Percentiles rank a stretch among this genome's conserved stretches.
phyloP scores from a whole-genome alignment of 768 basidiomycete species.

The Russula sp. region DNA sequence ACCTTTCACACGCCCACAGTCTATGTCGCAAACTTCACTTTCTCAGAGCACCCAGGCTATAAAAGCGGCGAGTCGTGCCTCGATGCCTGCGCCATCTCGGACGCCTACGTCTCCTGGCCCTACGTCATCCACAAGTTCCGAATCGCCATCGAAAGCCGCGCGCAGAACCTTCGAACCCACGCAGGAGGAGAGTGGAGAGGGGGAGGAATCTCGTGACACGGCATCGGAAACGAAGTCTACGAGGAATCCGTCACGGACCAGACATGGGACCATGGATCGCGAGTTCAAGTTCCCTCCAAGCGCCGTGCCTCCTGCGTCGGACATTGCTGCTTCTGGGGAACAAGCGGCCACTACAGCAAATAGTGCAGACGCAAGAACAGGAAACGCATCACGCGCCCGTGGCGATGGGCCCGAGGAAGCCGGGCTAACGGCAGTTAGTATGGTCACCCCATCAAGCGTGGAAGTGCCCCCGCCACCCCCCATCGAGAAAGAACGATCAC shows the following conservation, averaged over 20 bases:
- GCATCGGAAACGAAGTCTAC: constrained; percentile 26
- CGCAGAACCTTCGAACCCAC: constrained; percentile 42
- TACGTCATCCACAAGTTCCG: constrained; percentile 35
- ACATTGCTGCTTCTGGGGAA: not conserved
- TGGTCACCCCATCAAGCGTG: constrained; percentile 53
- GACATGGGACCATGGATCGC: constrained; percentile 72
- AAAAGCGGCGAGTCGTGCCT: constrained; percentile 49
- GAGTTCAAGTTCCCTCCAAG: constrained; percentile 62
- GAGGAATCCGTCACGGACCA: constrained; percentile 25
- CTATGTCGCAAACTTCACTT: constrained; percentile 66
- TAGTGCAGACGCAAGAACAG: not conserved
- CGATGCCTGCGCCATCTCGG: constrained; percentile 58
- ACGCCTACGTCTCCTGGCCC: constrained; percentile 36
- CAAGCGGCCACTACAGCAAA: not conserved
- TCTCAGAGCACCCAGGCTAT: constrained; percentile 32
- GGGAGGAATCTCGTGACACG: constrained; percentile 29
- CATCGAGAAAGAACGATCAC: constrained; percentile 59
- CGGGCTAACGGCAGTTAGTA: constrained; percentile 3
- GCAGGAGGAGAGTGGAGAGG: constrained; percentile 42
- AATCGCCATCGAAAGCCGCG: constrained; percentile 3
- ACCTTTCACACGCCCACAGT: constrained; percentile 53
- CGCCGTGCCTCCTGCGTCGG: not conserved
- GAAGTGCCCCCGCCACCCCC: constrained; percentile 80
- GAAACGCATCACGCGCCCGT: not conserved
- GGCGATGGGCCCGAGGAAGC: constrained; percentile 10